Base-by-base conservation (phyloP, 257 asterid genomes). In the Nemophila menziesii region DNA sequence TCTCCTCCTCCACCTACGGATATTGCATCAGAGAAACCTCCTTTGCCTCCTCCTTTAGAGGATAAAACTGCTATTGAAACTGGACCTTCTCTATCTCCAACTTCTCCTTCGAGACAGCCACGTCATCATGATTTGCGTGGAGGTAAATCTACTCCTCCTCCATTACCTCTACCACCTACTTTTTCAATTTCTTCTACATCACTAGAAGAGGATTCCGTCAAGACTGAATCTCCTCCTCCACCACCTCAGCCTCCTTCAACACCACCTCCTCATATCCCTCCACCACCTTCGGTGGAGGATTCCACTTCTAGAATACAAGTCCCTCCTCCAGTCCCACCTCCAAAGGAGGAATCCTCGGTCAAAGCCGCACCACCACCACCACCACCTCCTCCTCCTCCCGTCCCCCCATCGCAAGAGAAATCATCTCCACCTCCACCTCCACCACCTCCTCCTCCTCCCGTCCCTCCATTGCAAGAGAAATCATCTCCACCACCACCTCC, bases 21-120 rank as follows among this genome's bases (percentile, higher is more conserved):
- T 11, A 40, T 62, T 61, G 34, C 36, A 41, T 53, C 62, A 46
- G 44, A 52, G 21, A 17, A 39, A 23, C 46, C 61, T 49, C 72
- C 65, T 21, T 40, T 22, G 16, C 57, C 75, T 50, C 71, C 70
- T 43, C 51, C 71, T 17, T 44, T 55, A 58, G 54, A 61, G 54
- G 73, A 77, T 47, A 61, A 63, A 43, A 16, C 38, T 26, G 43
- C 53, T n/a, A 59, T 52, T 37, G 58, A 43, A 54, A 58, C 34
- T 21, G 39, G 43, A 20, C 51, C 55, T 36, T 39, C 56, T 57
- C 8, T 13, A 29, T 13, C 9, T 3, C 5, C 36, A 2, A 58
- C 34, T 15, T 38, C 66, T 17, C 22, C 56, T 57, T 47, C 52
- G 10, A 17, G n/a, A 41, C 6, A 16, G 54, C 18, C 16, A 20